Conservation (phyloP, 192 early-diverging fungal genomes). For the Cetraspora pellucida region DNA sequence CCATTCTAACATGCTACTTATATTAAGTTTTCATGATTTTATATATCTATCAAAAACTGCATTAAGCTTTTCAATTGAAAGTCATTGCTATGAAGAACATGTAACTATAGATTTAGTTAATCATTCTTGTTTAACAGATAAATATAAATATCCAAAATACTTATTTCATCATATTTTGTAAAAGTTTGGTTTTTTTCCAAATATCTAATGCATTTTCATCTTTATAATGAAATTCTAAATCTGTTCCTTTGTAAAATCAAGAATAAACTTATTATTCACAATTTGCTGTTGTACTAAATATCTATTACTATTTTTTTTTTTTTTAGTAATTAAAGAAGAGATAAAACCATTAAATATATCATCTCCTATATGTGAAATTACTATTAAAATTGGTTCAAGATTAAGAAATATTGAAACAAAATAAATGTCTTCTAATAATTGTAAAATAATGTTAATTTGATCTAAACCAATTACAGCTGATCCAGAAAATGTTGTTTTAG, state of each 20-base stretch:
- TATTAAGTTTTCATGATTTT: neutral
- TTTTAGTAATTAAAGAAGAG: neutral
- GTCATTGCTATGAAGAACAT: no score
- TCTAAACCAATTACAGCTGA: slow-evolving; percentile 1
- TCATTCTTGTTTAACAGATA: neutral
- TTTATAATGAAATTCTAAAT: neutral
- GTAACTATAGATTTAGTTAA: neutral
- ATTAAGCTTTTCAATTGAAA: neutral
- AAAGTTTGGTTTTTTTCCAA: neutral
- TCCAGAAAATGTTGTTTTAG: neutral
- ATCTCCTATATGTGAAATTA: slow-evolving; percentile 3
- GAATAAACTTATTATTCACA: neutral
- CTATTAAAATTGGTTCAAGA: neutral
- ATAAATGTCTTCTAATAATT: neutral
- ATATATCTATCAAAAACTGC: neutral
- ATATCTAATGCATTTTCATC: neutral
- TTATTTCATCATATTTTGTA: slow-evolving; percentile 4
- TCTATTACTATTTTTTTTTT: neutral
- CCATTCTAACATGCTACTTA: neutral
- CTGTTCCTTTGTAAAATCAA: neutral
- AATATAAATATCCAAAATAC: neutral
- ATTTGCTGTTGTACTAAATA: neutral
- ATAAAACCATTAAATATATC: neutral
- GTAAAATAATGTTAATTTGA: neutral
- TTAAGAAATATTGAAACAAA: neutral